These are phyloP conservation scores for Sarcodon sp. DNA, from an alignment of 768 basidiomycete species.

Conservation along the genomic window DNA sequence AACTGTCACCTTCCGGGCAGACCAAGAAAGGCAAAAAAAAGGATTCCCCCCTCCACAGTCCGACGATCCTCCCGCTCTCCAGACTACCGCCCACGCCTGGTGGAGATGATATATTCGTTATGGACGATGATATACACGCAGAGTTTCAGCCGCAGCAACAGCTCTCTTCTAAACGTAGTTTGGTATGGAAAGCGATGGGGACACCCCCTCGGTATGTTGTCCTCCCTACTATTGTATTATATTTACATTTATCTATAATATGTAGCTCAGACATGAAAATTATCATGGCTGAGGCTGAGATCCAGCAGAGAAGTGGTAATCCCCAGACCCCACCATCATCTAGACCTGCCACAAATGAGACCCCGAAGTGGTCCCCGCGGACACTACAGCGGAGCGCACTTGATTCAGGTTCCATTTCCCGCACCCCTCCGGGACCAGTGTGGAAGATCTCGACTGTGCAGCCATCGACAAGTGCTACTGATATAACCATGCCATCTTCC, in stretches of 20 bases:
- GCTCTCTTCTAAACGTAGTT: slow-evolving; percentile 3
- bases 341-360: background rate
- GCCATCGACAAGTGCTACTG: too few relatives aligned
- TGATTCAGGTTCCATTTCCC: too few relatives aligned
- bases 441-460: too few relatives aligned
- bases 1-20: slow-evolving; percentile 18
- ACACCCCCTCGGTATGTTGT: slow-evolving; percentile 36
- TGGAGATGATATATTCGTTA: slow-evolving; percentile 55
- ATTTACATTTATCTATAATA: slow-evolving; percentile 1
- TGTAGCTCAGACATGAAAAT: slow-evolving; percentile 70
- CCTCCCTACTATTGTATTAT: slow-evolving; percentile 4
- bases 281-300: slow-evolving; percentile 73
- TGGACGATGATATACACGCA: slow-evolving; percentile 55
- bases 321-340: slow-evolving; percentile 5
- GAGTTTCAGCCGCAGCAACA: background rate
- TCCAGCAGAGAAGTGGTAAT: slow-evolving; percentile 9
- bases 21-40: slow-evolving; percentile 7
- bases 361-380: too few relatives aligned
- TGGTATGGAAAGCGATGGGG: slow-evolving; percentile 19
- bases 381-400: too few relatives aligned
- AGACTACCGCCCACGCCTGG: slow-evolving; percentile 8
- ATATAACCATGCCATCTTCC: too few relatives aligned
- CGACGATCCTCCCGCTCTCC: slow-evolving; percentile 10
- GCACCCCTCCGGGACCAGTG: too few relatives aligned
- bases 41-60: slow-evolving; percentile 13